Evolutionary conservation across 2,329 filamentous ascomycete species (phyloP).

Genomic region (Zalaria obscura): DNA sequence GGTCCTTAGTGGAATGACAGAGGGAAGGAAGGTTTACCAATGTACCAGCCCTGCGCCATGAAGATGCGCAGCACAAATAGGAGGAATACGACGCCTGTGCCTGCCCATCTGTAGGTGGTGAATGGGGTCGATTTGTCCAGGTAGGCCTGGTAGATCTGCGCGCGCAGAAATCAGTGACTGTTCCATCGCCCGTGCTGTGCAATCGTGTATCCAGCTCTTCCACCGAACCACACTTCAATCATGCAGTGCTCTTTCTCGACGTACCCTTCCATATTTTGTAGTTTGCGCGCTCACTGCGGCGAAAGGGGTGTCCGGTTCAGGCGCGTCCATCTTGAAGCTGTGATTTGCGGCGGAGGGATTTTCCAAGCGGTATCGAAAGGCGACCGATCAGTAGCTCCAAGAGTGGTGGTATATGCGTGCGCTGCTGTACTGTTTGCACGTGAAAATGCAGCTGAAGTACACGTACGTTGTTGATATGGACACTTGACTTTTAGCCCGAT

Average conservation of each 20-base stretch:
- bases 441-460: too few relatives aligned
- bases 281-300: conserved; percentile 80
- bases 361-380: too few relatives aligned
- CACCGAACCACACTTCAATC: not conserved
- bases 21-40: conserved; percentile 45
- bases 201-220: not conserved
- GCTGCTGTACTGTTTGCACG: too few relatives aligned
- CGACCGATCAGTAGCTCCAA: too few relatives aligned
- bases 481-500: too few relatives aligned
- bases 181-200: too few relatives aligned
- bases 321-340: conserved; percentile 55
- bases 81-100: conserved; percentile 60
- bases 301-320: conserved; percentile 86
- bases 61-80: conserved; percentile 84
- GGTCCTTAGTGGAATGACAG: not conserved
- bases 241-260: conserved; percentile 12
- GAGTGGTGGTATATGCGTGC: too few relatives aligned
- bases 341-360: too few relatives aligned
- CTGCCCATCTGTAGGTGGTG: conserved; percentile 78
- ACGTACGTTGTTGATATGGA: too few relatives aligned
- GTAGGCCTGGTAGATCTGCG: conserved; percentile 81
- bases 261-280: conserved; percentile 55
- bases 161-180: not conserved
- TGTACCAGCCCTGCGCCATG: conserved; percentile 94
- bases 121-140: conserved; percentile 89